These are phyloP conservation scores for Leishmania gerbilli DNA, from an alignment of 208 protist species.

Conservation along the genomic window DNA sequence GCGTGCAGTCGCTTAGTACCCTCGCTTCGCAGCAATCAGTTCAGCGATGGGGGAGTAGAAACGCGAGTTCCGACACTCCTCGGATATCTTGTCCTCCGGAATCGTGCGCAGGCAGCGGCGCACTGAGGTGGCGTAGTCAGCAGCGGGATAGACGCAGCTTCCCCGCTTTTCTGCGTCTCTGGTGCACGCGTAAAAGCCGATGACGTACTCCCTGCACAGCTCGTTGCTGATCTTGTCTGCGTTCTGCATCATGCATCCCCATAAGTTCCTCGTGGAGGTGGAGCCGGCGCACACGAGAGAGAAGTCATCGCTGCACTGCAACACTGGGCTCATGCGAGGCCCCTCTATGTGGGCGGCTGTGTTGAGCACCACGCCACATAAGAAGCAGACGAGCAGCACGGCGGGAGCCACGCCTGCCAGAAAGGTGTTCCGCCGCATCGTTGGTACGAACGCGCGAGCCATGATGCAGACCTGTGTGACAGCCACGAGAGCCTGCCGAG, in stretches of 20 bases:
- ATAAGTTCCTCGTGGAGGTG: constrained; percentile 21
- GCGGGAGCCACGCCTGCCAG: not conserved
- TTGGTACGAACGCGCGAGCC: not conserved
- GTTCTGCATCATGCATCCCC: constrained; percentile 47
- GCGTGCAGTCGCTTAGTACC: not conserved
- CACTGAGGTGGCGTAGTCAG: constrained; percentile 29
- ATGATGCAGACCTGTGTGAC: not conserved
- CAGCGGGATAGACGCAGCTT: constrained; percentile 35
- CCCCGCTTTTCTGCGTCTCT: constrained; percentile 31
- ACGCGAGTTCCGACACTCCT: constrained; percentile 29
- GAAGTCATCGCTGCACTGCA: constrained; percentile 42
- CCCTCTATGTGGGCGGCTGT: not conserved
- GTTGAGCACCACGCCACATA: not conserved
- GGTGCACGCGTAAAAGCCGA: constrained; percentile 40
- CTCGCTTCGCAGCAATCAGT: constrained; percentile 3
- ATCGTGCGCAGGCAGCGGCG: constrained; percentile 38
- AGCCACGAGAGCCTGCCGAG: not conserved
- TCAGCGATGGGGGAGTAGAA: constrained; percentile 40
- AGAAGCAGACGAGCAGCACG: not conserved
- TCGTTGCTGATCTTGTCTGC: constrained; percentile 26
- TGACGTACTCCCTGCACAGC: constrained; percentile 36
- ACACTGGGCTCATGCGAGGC: constrained; percentile 28
- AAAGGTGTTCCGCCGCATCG: not conserved
- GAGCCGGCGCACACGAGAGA: constrained; percentile 17
- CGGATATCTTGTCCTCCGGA: constrained; percentile 20